These are phyloP conservation scores for Balakata baccata DNA, from an alignment of 345 rosid species.

Conservation along the genomic window DNA sequence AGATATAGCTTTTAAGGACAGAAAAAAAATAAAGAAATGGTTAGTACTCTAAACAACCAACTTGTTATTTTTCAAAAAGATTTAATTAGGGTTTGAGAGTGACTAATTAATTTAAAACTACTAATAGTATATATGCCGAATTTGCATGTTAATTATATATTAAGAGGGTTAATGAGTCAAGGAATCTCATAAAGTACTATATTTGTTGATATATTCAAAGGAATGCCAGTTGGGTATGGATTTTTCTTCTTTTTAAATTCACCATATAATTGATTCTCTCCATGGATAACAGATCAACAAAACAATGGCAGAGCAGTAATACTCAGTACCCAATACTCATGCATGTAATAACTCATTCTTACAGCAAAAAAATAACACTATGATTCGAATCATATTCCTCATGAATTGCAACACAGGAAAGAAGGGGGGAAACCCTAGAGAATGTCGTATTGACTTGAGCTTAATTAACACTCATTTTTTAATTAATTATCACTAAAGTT, in stretches of 20 bases:
- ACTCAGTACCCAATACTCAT: background rate
- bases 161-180: background rate
- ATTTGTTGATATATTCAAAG: conserved; percentile 27
- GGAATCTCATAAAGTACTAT: conserved; percentile 26
- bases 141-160: conserved; percentile 9
- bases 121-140: conserved; percentile 14
- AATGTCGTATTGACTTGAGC: conserved; percentile 34
- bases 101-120: conserved; percentile 1
- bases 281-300: background rate
- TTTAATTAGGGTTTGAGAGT: conserved; percentile 9
- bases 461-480: background rate
- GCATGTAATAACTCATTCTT: conserved; percentile 3
- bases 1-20: background rate
- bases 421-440: conserved; percentile 25
- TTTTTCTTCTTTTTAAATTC: conserved; percentile 12
- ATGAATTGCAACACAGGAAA: conserved; percentile 24
- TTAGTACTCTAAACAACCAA: background rate
- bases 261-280: background rate
- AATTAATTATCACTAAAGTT: background rate
- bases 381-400: conserved; percentile 16
- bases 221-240: conserved; percentile 35
- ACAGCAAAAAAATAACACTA: conserved; percentile 9
- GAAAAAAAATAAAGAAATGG: background rate
- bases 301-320: background rate
- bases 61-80: background rate